Base-by-base conservation (phyloP, 163 green algal species). In the Picocystis sp. region DNA sequence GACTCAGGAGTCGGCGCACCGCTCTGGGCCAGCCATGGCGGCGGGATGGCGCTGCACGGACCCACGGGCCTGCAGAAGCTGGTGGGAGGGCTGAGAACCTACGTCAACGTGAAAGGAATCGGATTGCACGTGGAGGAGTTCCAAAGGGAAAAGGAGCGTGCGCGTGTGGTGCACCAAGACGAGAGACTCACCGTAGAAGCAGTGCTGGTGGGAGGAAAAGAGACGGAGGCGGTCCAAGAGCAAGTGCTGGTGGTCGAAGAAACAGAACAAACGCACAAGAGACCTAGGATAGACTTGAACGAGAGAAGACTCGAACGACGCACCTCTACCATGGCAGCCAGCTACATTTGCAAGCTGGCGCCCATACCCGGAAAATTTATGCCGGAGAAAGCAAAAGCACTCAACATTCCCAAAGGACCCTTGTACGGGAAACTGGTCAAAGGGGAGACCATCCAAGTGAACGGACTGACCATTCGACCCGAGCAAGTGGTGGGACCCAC, bases 351-450 rank as follows among this genome's bases (percentile, higher is more conserved):
- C 53, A 54, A 85, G 64, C 61, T 95, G 47, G 45, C 70, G 0
- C 65, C 64, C 24, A 67, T 79, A 6, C 70, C 74, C 43, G 83
- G 84, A 46, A 92, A 92, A 64, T 92, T 94, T 47, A 62, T 73
- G 60, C 60, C 68, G 0, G 22, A 74, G 25, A 79, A 80, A 49
- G 86, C 86, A 2, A 61, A 62, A 2, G 60, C 62, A 41, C 69
- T 92, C 48, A 84, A 81, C 11, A 72, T 95, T 25, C 66, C 66
- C 0, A 58, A 56, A 2, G 84, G 83, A 1, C 70, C 68, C 2
- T 50, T 64, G 21, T 64, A 45, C 43, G 47, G 43, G 21, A 43
- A 25, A 0, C 52, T 76, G 9, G 49, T 64, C 25, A 57, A 22
- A 50, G 73, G 73, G 6, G 49, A 63, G 41, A 61, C 23, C 13